phyloP scores from a whole-genome alignment of 176 grass and related monocot species.

The Oryza glaberrima region DNA sequence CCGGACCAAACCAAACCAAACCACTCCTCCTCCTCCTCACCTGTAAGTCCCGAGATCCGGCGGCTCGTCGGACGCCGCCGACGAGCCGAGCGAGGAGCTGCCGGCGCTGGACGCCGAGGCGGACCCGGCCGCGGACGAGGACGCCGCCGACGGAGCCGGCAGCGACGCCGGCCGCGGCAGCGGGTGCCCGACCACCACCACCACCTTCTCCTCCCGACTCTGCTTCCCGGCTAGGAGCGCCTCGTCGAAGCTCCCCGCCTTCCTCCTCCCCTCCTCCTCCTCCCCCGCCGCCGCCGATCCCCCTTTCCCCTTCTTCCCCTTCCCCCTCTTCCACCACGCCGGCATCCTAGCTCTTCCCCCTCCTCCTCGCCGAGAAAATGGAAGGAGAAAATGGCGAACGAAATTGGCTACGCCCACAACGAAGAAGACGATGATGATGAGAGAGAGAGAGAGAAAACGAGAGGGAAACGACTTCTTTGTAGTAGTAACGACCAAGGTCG shows the following conservation, averaged over 20 bases:
- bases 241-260: constrained; percentile 70
- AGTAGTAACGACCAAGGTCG: constrained; percentile 44
- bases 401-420: constrained; percentile 15
- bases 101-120: constrained; percentile 44
- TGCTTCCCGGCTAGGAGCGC: not conserved
- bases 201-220: not conserved
- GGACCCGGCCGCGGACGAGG: not conserved
- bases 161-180: constrained; percentile 57
- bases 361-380: not conserved
- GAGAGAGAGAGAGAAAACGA: not conserved
- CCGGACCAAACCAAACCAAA: not conserved
- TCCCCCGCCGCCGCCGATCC: not conserved
- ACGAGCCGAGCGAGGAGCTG: constrained; percentile 61
- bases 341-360: constrained; percentile 41
- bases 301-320: constrained; percentile 31
- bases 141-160: constrained; percentile 27
- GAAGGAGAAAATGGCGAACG: not conserved
- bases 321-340: constrained; percentile 76
- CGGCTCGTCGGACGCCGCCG: constrained; percentile 67
- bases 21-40: constrained; percentile 29
- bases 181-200: constrained; percentile 39
- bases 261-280: constrained; percentile 19
- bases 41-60: constrained; percentile 61
- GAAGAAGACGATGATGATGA: not conserved
- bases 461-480: not conserved